Evolutionary conservation across 768 basidiomycete genomes (phyloP).

Genomic region (Pleurotus cornucopiae): DNA sequence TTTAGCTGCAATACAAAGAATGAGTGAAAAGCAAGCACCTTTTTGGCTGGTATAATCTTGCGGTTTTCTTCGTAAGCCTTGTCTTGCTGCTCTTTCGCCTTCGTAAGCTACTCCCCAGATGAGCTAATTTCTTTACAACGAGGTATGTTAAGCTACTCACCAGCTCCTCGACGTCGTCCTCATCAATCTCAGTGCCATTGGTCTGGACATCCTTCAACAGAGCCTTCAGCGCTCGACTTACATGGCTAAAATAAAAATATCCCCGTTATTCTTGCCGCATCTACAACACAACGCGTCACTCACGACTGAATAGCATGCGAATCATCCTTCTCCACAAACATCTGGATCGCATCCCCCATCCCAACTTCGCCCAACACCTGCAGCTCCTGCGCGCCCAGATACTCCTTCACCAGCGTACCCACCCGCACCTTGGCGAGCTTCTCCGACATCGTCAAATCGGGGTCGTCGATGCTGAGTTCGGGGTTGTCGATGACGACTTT

Average conservation of each 20-base stretch:
- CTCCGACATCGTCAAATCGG: constrained; percentile 52
- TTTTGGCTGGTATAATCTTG: constrained; percentile 34
- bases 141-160: constrained; percentile 32
- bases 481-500: constrained; percentile 76
- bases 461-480: constrained; percentile 78
- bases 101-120: constrained; percentile 44
- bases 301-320: constrained; percentile 86
- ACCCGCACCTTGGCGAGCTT: constrained; percentile 82
- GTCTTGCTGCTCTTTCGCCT: constrained; percentile 69
- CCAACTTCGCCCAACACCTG: constrained; percentile 86
- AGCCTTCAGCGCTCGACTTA: constrained; percentile 48
- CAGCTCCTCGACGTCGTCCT: constrained; percentile 70
- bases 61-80: constrained; percentile 48
- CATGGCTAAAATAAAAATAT: constrained; percentile 47
- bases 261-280: neutral
- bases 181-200: constrained; percentile 60
- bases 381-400: constrained; percentile 87
- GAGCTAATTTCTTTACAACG: neutral
- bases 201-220: constrained; percentile 71
- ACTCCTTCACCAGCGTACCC: constrained; percentile 86
- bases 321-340: constrained; percentile 98
- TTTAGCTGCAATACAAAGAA: neutral
- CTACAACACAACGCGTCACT: constrained; percentile 23
- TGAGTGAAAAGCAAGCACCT: constrained; percentile 26
- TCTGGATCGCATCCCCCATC: constrained; percentile 91